Evolutionary conservation across 2,329 filamentous ascomycete genomes (phyloP), one percentile per base, ranked within the genome.

Genomic region (Didymellaceae sp.): DNA sequence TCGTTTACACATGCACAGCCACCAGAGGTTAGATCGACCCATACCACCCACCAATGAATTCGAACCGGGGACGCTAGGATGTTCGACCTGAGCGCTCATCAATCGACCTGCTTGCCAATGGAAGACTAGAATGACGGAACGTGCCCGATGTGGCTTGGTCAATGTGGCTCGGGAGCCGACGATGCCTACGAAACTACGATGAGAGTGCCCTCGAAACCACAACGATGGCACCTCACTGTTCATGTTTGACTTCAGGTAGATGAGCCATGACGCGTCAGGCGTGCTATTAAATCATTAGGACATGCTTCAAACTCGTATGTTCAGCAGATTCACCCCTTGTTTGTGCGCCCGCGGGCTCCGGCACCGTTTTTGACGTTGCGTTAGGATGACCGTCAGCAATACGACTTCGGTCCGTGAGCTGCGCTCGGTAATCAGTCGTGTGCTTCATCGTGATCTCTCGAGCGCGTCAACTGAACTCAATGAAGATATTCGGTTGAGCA

Each of bases 1-100:
- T 45, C 41, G 42, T 45, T 52, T 46, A 52, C 32, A 52, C 38
- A 43, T 25, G 38, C 48, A 42, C 48, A 43, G 42, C 37, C 32
- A 38, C 48, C 6, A 22, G 16, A 17, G 24, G 33, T 26, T 20
- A 5, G 18, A 35, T 9, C 31, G 34, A 31, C n/a, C n/a, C 5
- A 33, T 14, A 13, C 3, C 6, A 17, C 28, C 20, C 14, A 18
- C 20, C 41, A 45, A 45, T 45, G 2, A 4, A 14, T 14, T 22
- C 26, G 10, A 13, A 13, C 11, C 26, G n/a, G 26, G 11, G 26
- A 28, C 26, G 5, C 6, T 13, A 13, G n/a, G 6, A 13, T 13
- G 26, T 13, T 8, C 26, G 6, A 28, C 26, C 10, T 13, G n/a
- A 28, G 31, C 25, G 31, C 9, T 7, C 31, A 16, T 14, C 18